These are phyloP conservation scores for Backusella australiensis DNA, from an alignment of 192 early-diverging fungal species.

Conservation along the genomic window DNA sequence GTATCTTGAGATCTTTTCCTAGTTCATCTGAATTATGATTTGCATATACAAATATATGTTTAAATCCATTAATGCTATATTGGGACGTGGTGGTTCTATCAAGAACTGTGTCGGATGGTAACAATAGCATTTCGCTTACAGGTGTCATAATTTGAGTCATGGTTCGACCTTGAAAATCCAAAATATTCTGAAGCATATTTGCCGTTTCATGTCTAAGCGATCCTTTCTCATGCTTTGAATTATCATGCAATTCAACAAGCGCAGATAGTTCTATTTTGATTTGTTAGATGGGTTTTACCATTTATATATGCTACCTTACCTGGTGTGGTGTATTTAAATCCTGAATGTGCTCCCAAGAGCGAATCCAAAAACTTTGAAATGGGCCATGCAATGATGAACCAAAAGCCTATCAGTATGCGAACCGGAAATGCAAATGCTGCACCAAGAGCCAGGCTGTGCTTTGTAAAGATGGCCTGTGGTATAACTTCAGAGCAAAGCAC, in stretches of 20 bases:
- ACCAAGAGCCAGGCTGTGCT: conserved; percentile 86
- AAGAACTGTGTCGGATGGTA: conserved; percentile 48
- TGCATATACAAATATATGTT: neutral
- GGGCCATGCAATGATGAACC: conserved; percentile 72
- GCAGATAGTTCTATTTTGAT: conserved; percentile 52
- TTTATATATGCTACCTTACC: conserved; percentile 25
- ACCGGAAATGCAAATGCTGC: conserved; percentile 83
- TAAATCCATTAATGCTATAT: neutral
- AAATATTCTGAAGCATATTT: conserved; percentile 63
- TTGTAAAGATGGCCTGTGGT: conserved; percentile 87
- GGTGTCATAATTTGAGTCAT: conserved; percentile 63
- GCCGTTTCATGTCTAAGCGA: conserved; percentile 63
- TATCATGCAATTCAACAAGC: conserved; percentile 59
- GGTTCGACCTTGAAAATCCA: conserved; percentile 64
- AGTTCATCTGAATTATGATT: neutral
- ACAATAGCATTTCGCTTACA: conserved; percentile 55
- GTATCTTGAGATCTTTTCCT: neutral
- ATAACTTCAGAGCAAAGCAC: conserved; percentile 95
- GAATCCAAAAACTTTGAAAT: conserved; percentile 83
- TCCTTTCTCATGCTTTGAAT: conserved; percentile 49
- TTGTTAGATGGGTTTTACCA: neutral
- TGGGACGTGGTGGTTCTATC: conserved; percentile 18
- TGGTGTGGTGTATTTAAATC: conserved; percentile 73
- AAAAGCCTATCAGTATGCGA: conserved; percentile 50
- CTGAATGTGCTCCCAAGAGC: conserved; percentile 75